Base-by-base conservation (phyloP, 768 basidiomycete genomes). In the Mycena amicta region DNA sequence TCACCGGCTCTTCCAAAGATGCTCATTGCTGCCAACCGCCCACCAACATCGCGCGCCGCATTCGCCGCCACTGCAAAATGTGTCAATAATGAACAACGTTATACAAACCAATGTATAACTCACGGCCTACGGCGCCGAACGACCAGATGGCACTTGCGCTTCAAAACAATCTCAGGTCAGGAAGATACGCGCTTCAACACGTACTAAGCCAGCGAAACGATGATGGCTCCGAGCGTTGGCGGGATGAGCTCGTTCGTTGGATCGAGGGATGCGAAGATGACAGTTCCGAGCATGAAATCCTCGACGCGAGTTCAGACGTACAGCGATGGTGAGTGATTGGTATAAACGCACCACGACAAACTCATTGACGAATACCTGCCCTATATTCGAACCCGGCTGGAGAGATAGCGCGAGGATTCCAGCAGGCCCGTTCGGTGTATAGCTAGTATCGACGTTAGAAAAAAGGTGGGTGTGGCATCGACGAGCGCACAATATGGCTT, bases 21-120 rank as follows among this genome's bases (percentile, higher is more conserved):
- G 16, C 78, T 70, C 60, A 82, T 28, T 3, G 72, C 76, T 63
- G 77, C 76, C 22, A 82, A 31, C 16, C 81, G 76, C 5, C 72
- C 77, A 11, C 80, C 80, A 30, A 82, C n/a, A 60, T 82, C 80
- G 55, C 80, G 78, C 12, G 80, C 80, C 0, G 79, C 67, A 66
- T 82, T 82, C 16, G 79, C 71, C 15, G 79, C 71, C 30, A 82
- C 74, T 79, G 45, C 2, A 52, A n/a, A 46, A n/a, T 15, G 43
- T 23, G 15, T 8, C 13, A 13, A n/a, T n/a, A n/a, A n/a, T n/a
- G n/a, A n/a, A n/a, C n/a, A n/a, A n/a, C n/a, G n/a, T n/a, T n/a
- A 23, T 45, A 45, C 20, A 6, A 13, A n/a, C 13, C 20, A 45
- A 33, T 39, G 13, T n/a, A n/a, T n/a, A n/a, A 60, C 61, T 52